A percentile compares a stretch with the other conserved stretches of the same genome.
These are phyloP conservation scores for Escallonia herrerae DNA, from an alignment of 129 eudicot genomes.

Conservation along the genomic window DNA sequence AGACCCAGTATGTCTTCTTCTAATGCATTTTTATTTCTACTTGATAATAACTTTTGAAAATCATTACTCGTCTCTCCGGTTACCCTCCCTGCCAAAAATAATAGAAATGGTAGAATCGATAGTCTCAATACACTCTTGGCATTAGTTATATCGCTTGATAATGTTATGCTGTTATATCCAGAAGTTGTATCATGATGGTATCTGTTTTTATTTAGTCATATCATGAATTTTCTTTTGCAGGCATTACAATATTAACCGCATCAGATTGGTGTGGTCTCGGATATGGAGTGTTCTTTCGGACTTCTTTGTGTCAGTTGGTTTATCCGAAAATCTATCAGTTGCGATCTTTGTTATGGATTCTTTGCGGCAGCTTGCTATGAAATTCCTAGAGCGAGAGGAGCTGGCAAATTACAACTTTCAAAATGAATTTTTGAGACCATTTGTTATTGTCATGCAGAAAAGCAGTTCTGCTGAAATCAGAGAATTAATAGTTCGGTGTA, in stretches of 20 bases:
- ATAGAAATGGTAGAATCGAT: too few species aligned
- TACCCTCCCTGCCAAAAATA: too few species aligned
- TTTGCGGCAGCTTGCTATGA: conserved; percentile 95
- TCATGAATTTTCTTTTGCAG: conserved; percentile 47
- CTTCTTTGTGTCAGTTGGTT: conserved; percentile 91
- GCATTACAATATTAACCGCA: conserved; percentile 98
- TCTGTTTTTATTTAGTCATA: too few species aligned
- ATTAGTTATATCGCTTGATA: too few species aligned
- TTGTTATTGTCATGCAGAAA: conserved; percentile 90
- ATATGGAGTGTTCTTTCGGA: conserved; percentile 98
- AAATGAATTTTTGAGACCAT: conserved; percentile 94
- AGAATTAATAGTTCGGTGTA: conserved; percentile 93
- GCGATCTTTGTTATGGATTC: conserved; percentile 99
- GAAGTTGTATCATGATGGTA: too few species aligned
- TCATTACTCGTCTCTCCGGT: too few species aligned
- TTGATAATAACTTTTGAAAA: too few species aligned
- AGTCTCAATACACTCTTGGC: too few species aligned
- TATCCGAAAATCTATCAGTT: conserved; percentile 94
- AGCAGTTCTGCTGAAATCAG: conserved; percentile 87
- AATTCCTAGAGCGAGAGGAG: conserved; percentile 95
- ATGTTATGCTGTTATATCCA: too few species aligned
- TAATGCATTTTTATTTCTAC: too few species aligned
- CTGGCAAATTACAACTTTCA: conserved; percentile 92
- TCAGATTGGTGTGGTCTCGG: conserved; percentile 96
- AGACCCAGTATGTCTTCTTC: too few species aligned